A percentile compares a stretch with the other conserved stretches of the same genome.
Conservation (phyloP, 2,329 filamentous ascomycete genomes). For the Beauveria scarabaeidicola region DNA sequence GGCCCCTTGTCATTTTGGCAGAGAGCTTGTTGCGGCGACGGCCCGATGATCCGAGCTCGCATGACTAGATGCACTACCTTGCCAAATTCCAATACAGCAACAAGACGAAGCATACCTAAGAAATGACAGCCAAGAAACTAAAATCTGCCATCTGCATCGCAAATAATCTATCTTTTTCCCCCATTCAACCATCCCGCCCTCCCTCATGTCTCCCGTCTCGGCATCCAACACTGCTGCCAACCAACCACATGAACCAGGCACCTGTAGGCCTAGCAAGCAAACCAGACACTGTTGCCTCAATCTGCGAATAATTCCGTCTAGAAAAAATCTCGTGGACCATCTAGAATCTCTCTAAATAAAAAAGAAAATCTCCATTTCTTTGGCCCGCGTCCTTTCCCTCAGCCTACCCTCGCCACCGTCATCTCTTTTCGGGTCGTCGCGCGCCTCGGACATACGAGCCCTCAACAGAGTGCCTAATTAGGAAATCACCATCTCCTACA, state of each 20-base stretch:
- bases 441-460: conserved; percentile 4
- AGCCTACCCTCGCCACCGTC: neutral
- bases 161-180: neutral
- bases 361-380: neutral
- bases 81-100: too few relatives aligned
- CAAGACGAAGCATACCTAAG: too few relatives aligned
- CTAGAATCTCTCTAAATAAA: neutral
- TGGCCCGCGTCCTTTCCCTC: neutral
- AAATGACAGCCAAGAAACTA: too few relatives aligned
- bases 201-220: neutral
- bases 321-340: neutral
- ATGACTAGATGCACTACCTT: neutral
- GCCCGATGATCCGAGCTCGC: neutral
- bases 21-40: neutral
- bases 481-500: neutral
- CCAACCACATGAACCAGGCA: too few relatives aligned
- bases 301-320: neutral
- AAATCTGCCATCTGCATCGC: neutral
- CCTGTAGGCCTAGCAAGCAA: neutral
- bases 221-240: neutral
- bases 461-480: neutral
- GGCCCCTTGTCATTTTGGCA: too few relatives aligned
- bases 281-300: neutral
- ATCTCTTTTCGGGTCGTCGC: neutral
- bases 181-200: neutral